A percentile compares a stretch with the other conserved stretches of the same genome.
Conservation (phyloP, 768 basidiomycete genomes). For the Bullera alba region DNA sequence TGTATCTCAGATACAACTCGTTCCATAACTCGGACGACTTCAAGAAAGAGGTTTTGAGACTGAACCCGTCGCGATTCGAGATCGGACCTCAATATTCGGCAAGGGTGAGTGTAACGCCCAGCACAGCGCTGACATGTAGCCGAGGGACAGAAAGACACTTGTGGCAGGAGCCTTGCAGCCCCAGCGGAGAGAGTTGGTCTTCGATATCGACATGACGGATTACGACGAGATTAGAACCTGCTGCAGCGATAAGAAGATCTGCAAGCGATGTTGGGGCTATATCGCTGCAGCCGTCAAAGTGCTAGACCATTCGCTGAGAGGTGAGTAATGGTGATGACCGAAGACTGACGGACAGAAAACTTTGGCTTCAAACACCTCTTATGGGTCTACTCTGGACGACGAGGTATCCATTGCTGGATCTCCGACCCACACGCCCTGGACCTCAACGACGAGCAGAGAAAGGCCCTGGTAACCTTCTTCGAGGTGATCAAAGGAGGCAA, state of each 20-base stretch:
- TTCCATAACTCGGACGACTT: conserved; percentile 79
- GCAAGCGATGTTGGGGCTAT: conserved; percentile 87
- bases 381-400: conserved; percentile 97
- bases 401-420: conserved; percentile 98
- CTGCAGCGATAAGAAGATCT: conserved; percentile 84
- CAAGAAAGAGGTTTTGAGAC: conserved; percentile 74
- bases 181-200: conserved; percentile 80
- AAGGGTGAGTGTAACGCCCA: conserved; percentile 55
- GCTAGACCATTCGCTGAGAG: conserved; percentile 66
- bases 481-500: conserved; percentile 75
- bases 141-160: conserved; percentile 78
- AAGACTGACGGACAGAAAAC: conserved; percentile 52
- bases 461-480: conserved; percentile 76
- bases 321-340: conserved; percentile 27
- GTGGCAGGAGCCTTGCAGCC: conserved; percentile 65
- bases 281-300: conserved; percentile 87
- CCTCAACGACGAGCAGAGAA: conserved; percentile 84
- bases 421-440: conserved; percentile 80
- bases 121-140: conserved; percentile 51
- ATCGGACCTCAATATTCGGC: conserved; percentile 90
- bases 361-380: conserved; percentile 85
- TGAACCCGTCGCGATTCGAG: conserved; percentile 90
- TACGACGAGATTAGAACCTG: conserved; percentile 94
- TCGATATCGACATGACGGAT: conserved; percentile 99
- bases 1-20: conserved; percentile 91